A percentile compares a stretch with the other conserved stretches of the same genome.
phyloP scores from a whole-genome alignment of 2,329 filamentous ascomycete species.

The Fusarium euwallaceae region DNA sequence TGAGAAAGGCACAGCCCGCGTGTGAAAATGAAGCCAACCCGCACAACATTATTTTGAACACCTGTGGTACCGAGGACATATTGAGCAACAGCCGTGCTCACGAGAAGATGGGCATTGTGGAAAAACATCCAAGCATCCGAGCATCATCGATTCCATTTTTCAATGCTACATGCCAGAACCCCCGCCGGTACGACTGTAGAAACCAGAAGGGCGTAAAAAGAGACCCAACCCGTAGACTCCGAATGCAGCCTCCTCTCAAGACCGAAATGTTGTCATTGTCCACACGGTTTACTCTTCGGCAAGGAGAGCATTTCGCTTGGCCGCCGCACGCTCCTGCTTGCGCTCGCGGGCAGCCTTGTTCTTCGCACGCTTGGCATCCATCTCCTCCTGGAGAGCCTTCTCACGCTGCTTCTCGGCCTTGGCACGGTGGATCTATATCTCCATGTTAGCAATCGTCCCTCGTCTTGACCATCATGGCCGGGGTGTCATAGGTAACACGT shows the following conservation, averaged over 20 bases:
- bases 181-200: conserved; percentile 63
- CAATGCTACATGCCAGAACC: conserved; percentile 70
- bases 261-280: conserved; percentile 59
- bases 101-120: conserved; percentile 36
- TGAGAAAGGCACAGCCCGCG: conserved; percentile 8
- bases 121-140: conserved; percentile 50
- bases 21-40: conserved; percentile 10
- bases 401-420: conserved; percentile 99
- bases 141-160: conserved; percentile 67
- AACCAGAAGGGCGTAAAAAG: conserved; percentile 61
- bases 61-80: conserved; percentile 22
- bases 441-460: conserved; percentile 34
- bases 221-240: conserved; percentile 72
- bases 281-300: conserved; percentile 71
- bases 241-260: conserved; percentile 69
- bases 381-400: conserved; percentile 97
- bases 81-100: conserved; percentile 32
- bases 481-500: conserved; percentile 64
- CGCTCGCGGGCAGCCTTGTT: conserved; percentile 99
- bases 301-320: conserved; percentile 90
- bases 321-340: conserved; percentile 90
- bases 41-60: conserved; percentile 41
- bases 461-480: background rate
- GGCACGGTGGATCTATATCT: conserved; percentile 93
- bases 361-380: conserved; percentile 99